Evolutionary conservation across 2,329 filamentous ascomycete species (phyloP), one percentile per base, ranked within the genome.

Genomic region (Talaromyces sp.): DNA sequence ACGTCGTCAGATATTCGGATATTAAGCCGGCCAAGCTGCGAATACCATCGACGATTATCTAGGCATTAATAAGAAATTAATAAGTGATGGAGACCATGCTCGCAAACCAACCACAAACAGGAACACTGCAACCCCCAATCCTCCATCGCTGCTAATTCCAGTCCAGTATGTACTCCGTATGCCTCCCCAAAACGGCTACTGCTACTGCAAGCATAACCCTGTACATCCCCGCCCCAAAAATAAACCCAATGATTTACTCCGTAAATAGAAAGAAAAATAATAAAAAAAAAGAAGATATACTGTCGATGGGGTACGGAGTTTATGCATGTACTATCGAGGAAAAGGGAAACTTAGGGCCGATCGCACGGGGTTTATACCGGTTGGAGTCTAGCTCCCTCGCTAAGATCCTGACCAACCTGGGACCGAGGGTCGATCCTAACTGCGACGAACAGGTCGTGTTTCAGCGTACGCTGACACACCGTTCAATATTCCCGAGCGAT

Each of bases 381-480:
- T n/a, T 24, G 5, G 6, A 50, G 52, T 27, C 32, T 54, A 36
- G 49, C 10, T 33, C 30, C 8, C 33, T 55, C 55, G 52, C 55
- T 47, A 49, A 54, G 57, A 56, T 57, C 52, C 52, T 41, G 47
- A 16, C 27, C 20, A 29, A n/a, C 46, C 53, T 54, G 47, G 47
- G 41, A 45, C 27, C 50, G 55, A 46, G 49, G 56, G 43, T 51
- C 55, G 49, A 42, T 54, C 54, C 37, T 27, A 41, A 44, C 49
- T 51, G 56, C 51, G 51, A 60, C 58, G 57, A 60, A 62, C 62
- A 51, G 56, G 54, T 59, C 57, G 55, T 63, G 61, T 63, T 61
- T 63, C 60, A 57, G 37, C 54, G 42, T 33, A 33, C 24, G 43
- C 47, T 56, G 52, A 57, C 50, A 56, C 50, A 47, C 10, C 41